phyloP scores from a whole-genome alignment of 352 stramenopile genomes.

The Pseudoperonospora humuli region DNA sequence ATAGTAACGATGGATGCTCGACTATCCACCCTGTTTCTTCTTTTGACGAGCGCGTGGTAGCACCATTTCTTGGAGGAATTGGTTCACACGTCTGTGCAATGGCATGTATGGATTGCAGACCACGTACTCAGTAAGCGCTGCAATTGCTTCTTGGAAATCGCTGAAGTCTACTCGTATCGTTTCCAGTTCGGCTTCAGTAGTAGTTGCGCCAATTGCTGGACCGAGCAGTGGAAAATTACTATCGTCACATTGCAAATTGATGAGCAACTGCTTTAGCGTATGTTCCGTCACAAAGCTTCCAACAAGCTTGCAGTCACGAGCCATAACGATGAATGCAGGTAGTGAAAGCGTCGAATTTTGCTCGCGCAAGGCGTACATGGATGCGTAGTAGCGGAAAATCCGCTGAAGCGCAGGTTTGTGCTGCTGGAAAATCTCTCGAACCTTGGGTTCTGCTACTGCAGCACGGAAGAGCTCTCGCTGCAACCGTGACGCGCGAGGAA shows the following conservation, averaged over 20 bases:
- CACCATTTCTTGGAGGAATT: conserved; percentile 73
- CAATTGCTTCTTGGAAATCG: conserved; percentile 66
- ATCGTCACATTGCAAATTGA: conserved; percentile 60
- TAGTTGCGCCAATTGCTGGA: neutral
- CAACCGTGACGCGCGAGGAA: too few species aligned
- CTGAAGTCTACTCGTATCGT: conserved; percentile 43
- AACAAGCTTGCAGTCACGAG: conserved; percentile 67
- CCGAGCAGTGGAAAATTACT: conserved; percentile 6
- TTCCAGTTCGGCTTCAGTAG: conserved; percentile 32
- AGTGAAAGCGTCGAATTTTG: conserved; percentile 68
- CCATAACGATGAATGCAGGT: conserved; percentile 50
- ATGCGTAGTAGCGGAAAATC: conserved; percentile 81
- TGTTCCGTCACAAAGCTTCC: conserved; percentile 71
- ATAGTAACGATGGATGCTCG: neutral
- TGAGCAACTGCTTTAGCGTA: conserved; percentile 70
- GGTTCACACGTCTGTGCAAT: conserved; percentile 66
- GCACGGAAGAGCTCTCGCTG: too few species aligned
- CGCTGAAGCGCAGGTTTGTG: conserved; percentile 34
- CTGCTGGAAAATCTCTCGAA: too few species aligned
- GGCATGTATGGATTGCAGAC: conserved; percentile 74
- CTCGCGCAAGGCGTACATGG: conserved; percentile 66
- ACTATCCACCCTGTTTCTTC: conserved; percentile 31
- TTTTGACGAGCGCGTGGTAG: conserved; percentile 67
- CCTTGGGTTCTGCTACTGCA: too few species aligned
- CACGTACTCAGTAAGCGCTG: conserved; percentile 68